These are phyloP conservation scores for Cylindrotheca fusiformis DNA, from an alignment of 108 stramenopile species.

Conservation along the genomic window DNA sequence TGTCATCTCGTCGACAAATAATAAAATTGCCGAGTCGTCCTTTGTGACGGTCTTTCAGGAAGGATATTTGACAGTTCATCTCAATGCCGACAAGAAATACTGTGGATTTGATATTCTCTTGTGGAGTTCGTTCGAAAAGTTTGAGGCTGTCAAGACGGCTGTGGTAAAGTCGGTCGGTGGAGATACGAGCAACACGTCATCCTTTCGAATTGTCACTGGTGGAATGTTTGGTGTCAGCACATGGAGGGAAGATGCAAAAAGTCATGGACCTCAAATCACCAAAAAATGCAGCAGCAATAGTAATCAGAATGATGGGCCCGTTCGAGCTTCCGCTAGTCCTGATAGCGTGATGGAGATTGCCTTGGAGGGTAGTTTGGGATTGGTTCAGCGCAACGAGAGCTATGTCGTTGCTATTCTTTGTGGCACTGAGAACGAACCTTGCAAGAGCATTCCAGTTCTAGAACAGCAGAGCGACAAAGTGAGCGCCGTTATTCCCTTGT, in stretches of 20 bases:
- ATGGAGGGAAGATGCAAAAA: conserved; percentile 69
- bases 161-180: conserved; percentile 28
- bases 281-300: conserved; percentile 15
- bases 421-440: conserved; percentile 8
- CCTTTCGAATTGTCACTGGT: conserved; percentile 71
- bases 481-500: conserved; percentile 23
- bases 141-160: conserved; percentile 29
- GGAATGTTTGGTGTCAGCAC: conserved; percentile 75
- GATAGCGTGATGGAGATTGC: not conserved
- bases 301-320: too few species aligned
- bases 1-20: conserved; percentile 16
- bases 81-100: conserved; percentile 24
- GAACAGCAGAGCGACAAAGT: conserved; percentile 6
- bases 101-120: conserved; percentile 49
- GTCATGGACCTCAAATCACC: conserved; percentile 51
- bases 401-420: conserved; percentile 17
- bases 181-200: conserved; percentile 25
- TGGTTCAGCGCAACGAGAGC: not conserved
- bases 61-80: not conserved
- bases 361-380: conserved; percentile 5
- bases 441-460: conserved; percentile 11
- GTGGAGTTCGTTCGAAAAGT: conserved; percentile 46
- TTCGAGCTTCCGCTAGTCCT: not conserved
- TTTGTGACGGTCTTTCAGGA: conserved; percentile 4
- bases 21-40: not conserved